These are phyloP conservation scores for Magnolia changhungtana DNA, from an alignment of 164 flowering plant species.

Conservation along the genomic window DNA sequence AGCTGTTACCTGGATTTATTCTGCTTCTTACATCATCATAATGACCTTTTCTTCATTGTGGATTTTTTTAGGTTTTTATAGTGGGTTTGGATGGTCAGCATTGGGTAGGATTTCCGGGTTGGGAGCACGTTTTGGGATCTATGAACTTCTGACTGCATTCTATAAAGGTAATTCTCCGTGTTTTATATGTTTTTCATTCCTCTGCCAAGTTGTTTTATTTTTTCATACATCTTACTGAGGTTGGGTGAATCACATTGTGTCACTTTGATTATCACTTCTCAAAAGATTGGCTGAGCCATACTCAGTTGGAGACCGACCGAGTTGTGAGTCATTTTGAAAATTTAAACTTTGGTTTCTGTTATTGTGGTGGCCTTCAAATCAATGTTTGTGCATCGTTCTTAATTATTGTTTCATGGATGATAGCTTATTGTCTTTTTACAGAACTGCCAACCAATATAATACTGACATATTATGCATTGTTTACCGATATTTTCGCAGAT, in stretches of 20 bases:
- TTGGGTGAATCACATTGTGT: neutral
- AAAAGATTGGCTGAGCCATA: neutral
- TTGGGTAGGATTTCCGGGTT: constrained; percentile 58
- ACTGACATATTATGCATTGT: neutral
- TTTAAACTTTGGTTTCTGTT: too few relatives aligned
- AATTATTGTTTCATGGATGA: neutral
- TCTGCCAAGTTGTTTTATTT: neutral
- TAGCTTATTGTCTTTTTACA: too few relatives aligned
- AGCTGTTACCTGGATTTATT: neutral
- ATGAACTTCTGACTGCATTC: constrained; percentile 77
- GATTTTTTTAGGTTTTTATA: constrained; percentile 57
- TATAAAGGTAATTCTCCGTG: constrained; percentile 54
- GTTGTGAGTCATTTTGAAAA: neutral
- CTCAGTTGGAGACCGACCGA: neutral
- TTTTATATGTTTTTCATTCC: neutral
- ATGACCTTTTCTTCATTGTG: neutral
- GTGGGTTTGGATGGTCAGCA: constrained; percentile 71
- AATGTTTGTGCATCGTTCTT: neutral
- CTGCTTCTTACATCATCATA: neutral
- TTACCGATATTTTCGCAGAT: constrained; percentile 44
- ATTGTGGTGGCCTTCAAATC: neutral
- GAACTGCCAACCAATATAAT: neutral
- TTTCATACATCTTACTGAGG: neutral
- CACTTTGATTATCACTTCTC: neutral
- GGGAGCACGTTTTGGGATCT: constrained; percentile 78